These are phyloP conservation scores for Phialocephala sp. DNA, from an alignment of 2,329 filamentous ascomycete species.

Conservation along the genomic window DNA sequence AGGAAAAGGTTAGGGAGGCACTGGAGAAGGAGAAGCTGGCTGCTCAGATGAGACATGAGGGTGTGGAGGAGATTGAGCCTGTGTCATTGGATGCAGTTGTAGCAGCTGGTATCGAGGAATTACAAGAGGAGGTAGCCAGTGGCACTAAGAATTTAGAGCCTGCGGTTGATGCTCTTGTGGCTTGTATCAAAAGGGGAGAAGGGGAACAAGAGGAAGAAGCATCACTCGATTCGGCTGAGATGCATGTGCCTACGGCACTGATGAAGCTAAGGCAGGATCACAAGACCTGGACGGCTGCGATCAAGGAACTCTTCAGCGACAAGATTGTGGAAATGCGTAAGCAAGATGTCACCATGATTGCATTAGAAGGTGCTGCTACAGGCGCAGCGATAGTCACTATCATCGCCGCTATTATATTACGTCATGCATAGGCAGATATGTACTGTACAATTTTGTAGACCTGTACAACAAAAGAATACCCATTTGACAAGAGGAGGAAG, in stretches of 20 bases:
- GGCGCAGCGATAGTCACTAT: slow-evolving; percentile 66
- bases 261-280: slow-evolving; percentile 27
- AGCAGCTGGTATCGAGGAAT: slow-evolving; percentile 33
- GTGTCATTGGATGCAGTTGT: slow-evolving; percentile 34
- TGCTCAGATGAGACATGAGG: slow-evolving; percentile 9
- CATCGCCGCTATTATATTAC: slow-evolving; percentile 39
- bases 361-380: slow-evolving; percentile 68
- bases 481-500: slow-evolving; percentile 11
- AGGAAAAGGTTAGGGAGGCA: slow-evolving; percentile 74
- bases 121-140: slow-evolving; percentile 31
- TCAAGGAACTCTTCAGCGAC: slow-evolving; percentile 69
- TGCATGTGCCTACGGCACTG: slow-evolving; percentile 29
- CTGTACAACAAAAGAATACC: slow-evolving; percentile 35
- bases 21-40: slow-evolving; percentile 50
- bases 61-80: slow-evolving; percentile 18
- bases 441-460: slow-evolving; percentile 32
- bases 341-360: slow-evolving; percentile 72
- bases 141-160: slow-evolving; percentile 22
- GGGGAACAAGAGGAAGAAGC: slow-evolving; percentile 30
- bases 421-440: slow-evolving; percentile 33
- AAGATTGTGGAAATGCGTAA: slow-evolving; percentile 67
- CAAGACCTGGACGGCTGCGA: slow-evolving; percentile 53
- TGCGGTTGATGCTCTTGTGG: slow-evolving; percentile 36
- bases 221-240: slow-evolving; percentile 29
- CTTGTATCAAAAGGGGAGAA: slow-evolving; percentile 25